These are phyloP conservation scores for Pleurotus citrinopileatus DNA, from an alignment of 768 basidiomycete genomes.

Conservation along the genomic window DNA sequence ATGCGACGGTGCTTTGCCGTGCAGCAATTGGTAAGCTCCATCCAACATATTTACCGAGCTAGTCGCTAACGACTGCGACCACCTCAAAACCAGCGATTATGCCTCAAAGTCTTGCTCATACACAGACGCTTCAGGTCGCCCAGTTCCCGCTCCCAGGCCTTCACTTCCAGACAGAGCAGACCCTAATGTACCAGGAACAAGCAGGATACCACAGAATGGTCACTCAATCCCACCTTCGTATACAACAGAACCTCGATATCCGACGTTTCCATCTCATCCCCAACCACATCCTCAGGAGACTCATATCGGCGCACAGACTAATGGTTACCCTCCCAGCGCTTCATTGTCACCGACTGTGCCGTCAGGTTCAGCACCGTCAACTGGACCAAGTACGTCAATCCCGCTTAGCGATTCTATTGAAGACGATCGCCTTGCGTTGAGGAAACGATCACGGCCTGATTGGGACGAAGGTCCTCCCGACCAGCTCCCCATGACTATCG, in stretches of 20 bases:
- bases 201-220: slow-evolving; percentile 14
- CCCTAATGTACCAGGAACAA: slow-evolving; percentile 13
- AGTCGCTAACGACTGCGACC: slow-evolving; percentile 12
- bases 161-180: slow-evolving; percentile 39
- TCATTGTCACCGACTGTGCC: background rate
- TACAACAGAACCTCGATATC: slow-evolving; percentile 11
- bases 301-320: background rate
- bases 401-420: background rate
- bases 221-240: slow-evolving; percentile 12
- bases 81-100: slow-evolving; percentile 62
- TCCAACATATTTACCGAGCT: slow-evolving; percentile 13
- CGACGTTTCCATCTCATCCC: slow-evolving; percentile 2
- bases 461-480: slow-evolving; percentile 10
- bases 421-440: slow-evolving; percentile 4
- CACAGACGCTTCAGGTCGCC: slow-evolving; percentile 73
- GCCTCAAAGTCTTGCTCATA: slow-evolving; percentile 81
- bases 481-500: slow-evolving; percentile 33
- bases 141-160: slow-evolving; percentile 70
- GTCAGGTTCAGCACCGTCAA: background rate
- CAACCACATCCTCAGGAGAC: slow-evolving; percentile 1
- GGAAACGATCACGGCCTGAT: slow-evolving; percentile 2
- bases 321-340: slow-evolving; percentile 5
- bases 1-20: slow-evolving; percentile 78
- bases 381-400: background rate
- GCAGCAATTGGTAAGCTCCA: slow-evolving; percentile 69